phyloP scores from a whole-genome alignment of 495 filamentous ascomycete genomes.

The Penicilliopsis zonata region DNA sequence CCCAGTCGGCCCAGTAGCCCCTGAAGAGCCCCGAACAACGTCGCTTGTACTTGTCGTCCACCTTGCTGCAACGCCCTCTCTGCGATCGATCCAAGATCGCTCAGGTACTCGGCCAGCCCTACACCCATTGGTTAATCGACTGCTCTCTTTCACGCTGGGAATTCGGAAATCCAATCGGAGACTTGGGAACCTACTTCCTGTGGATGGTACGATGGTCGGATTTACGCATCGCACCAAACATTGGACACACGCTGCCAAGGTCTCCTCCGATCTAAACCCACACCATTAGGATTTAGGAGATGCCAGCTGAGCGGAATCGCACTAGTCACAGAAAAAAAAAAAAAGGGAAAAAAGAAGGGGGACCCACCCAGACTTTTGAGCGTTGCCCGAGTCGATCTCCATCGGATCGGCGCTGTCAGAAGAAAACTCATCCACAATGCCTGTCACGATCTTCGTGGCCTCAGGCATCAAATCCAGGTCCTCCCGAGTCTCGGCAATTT shows the following conservation, averaged over 20 bases:
- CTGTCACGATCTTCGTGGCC: slow-evolving; percentile 48
- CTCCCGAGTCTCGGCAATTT: slow-evolving; percentile 49
- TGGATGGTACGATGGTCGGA: slow-evolving; percentile 13
- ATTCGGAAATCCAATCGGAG: too few species aligned
- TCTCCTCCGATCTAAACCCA: slow-evolving; percentile 15
- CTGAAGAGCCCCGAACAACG: slow-evolving; percentile 31
- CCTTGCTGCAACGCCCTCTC: slow-evolving; percentile 23
- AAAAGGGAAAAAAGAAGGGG: too few species aligned
- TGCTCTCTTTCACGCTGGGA: neutral
- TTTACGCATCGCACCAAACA: slow-evolving; percentile 36
- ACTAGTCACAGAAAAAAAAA: neutral
- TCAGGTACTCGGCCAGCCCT: slow-evolving; percentile 22
- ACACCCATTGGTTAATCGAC: neutral
- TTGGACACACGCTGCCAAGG: slow-evolving; percentile 33
- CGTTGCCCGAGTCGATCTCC: slow-evolving; percentile 48
- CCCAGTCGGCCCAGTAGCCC: slow-evolving; percentile 24
- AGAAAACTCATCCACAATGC: slow-evolving; percentile 42
- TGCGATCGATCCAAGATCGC: slow-evolving; percentile 17
- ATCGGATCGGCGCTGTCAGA: slow-evolving; percentile 50
- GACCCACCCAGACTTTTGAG: slow-evolving; percentile 18
- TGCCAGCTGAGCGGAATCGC: neutral
- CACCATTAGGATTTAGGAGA: neutral
- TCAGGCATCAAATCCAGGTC: slow-evolving; percentile 58
- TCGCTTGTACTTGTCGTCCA: slow-evolving; percentile 27
- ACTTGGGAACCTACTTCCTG: slow-evolving; percentile 19